These are phyloP conservation scores for Colletotrichum sp. DNA, from an alignment of 2,329 filamentous ascomycete genomes.

Conservation along the genomic window DNA sequence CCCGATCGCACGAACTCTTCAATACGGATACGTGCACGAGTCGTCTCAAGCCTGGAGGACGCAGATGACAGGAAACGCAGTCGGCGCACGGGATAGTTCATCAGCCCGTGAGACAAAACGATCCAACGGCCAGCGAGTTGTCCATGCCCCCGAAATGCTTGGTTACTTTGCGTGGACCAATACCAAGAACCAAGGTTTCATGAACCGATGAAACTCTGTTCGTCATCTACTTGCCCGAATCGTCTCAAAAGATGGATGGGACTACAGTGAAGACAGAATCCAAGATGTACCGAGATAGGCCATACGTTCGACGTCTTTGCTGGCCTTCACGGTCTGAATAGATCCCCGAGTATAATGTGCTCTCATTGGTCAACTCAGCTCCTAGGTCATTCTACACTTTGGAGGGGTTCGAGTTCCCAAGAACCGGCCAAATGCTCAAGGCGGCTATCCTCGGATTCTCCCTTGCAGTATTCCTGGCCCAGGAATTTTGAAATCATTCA, in stretches of 20 bases:
- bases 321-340: not conserved
- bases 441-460: not conserved
- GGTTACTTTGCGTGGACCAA: not conserved
- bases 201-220: not conserved
- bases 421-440: not conserved
- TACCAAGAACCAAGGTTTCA: not conserved
- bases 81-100: not conserved
- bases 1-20: not conserved
- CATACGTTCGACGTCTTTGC: not conserved
- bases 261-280: too few species aligned
- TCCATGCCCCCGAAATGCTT: not conserved
- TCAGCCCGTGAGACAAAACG: not conserved
- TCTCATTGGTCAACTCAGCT: not conserved
- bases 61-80: not conserved
- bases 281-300: not conserved
- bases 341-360: not conserved
- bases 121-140: not conserved
- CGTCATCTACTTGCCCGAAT: not conserved
- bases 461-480: not conserved
- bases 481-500: not conserved
- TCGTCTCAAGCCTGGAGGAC: not conserved
- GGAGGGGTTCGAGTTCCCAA: not conserved
- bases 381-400: not conserved
- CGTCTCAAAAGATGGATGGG: too few species aligned
- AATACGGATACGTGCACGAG: not conserved